phyloP scores from a whole-genome alignment of 441 rosid species.

The Euphorbia celastroides region DNA sequence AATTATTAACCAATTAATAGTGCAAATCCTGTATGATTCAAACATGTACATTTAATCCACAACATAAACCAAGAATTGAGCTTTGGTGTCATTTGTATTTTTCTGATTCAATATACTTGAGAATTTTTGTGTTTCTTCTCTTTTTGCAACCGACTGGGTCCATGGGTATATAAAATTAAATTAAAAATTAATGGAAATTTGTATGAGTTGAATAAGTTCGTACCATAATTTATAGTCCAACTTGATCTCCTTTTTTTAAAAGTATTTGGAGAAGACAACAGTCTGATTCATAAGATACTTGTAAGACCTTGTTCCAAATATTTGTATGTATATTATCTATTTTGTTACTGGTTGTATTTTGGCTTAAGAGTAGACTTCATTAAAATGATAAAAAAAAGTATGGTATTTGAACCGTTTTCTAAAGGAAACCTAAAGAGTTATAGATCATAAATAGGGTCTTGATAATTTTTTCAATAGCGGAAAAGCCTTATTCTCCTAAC shows the following conservation, averaged over 20 bases:
- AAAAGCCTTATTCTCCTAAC: too few species aligned
- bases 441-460: too few species aligned
- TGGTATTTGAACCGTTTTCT: too few species aligned
- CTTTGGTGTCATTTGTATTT: conserved; percentile 9
- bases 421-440: too few species aligned
- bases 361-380: too few species aligned
- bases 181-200: neutral
- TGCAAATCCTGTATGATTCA: conserved; percentile 7
- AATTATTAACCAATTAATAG: conserved; percentile 4
- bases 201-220: neutral
- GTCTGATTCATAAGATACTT: conserved; percentile 12
- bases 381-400: too few species aligned
- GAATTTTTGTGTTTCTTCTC: neutral
- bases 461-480: too few species aligned
- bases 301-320: neutral
- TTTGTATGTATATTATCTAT: neutral
- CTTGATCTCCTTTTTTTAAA: neutral
- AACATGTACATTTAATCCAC: conserved; percentile 9
- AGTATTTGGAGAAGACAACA: conserved; percentile 16
- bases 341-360: too few species aligned
- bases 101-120: conserved; percentile 8
- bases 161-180: conserved; percentile 5
- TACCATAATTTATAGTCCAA: neutral
- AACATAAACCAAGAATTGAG: conserved; percentile 16
- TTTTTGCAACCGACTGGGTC: conserved; percentile 8